Percentiles rank a stretch among this genome's conserved stretches.
Conservation (phyloP, 2,329 filamentous ascomycete genomes). For the Aureobasidium melanogenum region DNA sequence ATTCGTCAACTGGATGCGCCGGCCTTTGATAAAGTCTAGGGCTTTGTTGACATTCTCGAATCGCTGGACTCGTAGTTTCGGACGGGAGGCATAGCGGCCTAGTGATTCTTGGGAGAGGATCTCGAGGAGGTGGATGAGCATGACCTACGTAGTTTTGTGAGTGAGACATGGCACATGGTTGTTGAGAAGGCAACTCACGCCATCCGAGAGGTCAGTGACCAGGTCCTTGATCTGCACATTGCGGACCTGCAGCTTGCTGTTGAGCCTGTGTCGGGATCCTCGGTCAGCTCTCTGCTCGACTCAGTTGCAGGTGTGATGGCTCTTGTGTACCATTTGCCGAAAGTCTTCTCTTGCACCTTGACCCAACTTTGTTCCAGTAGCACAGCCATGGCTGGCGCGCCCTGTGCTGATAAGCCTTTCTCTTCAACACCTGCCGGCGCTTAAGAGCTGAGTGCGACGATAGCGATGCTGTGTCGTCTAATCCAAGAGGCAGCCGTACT, state of each 20-base stretch:
- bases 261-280: constrained; percentile 56
- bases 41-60: constrained; percentile 98
- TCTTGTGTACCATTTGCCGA: constrained; percentile 76
- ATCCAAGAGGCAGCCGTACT: not conserved
- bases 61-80: constrained; percentile 88
- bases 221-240: constrained; percentile 77
- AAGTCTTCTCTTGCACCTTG: constrained; percentile 93
- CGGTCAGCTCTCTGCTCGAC: not conserved
- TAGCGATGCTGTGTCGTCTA: not conserved
- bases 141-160: constrained; percentile 50
- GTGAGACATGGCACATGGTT: not conserved
- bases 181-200: constrained; percentile 52
- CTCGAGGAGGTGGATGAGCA: constrained; percentile 94
- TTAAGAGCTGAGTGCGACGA: not conserved
- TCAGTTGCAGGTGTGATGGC: not conserved
- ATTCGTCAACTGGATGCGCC: constrained; percentile 94
- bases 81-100: constrained; percentile 91
- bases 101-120: constrained; percentile 91
- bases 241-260: constrained; percentile 80
- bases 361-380: constrained; percentile 55
- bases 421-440: constrained; percentile 1
- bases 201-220: constrained; percentile 83
- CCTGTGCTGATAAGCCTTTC: not conserved
- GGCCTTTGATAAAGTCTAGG: constrained; percentile 82
- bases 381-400: constrained; percentile 16